Conservation (phyloP, 2,329 filamentous ascomycete species). For the Apiospora arundinis region DNA sequence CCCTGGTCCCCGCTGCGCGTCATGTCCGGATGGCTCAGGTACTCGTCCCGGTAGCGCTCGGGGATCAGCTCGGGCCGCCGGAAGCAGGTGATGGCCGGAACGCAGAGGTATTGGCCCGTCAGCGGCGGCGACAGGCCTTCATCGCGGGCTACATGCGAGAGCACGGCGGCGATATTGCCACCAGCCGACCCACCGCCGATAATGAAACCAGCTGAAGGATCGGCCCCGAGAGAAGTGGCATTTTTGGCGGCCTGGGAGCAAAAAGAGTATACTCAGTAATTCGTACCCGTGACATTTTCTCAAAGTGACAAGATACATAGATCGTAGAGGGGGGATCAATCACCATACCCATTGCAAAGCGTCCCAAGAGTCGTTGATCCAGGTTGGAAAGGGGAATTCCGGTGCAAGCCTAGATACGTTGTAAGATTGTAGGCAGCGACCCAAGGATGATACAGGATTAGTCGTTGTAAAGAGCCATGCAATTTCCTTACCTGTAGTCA, state of each 20-base stretch:
- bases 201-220: conserved; percentile 37
- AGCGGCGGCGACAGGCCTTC: conserved; percentile 48
- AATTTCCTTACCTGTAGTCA: conserved; percentile 42
- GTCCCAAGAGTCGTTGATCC: conserved; percentile 52
- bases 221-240: conserved; percentile 45
- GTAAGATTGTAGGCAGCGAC: not conserved
- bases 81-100: conserved; percentile 43
- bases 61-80: conserved; percentile 30
- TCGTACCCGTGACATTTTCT: not conserved
- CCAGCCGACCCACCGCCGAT: conserved; percentile 47
- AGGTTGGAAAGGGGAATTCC: conserved; percentile 51
- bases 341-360: conserved; percentile 48
- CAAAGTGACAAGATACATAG: not conserved
- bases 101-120: conserved; percentile 53
- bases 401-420: conserved; percentile 45
- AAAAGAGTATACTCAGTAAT: not conserved
- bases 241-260: conserved; percentile 41
- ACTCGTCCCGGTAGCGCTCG: conserved; percentile 34
- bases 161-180: conserved; percentile 46
- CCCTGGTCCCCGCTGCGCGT: conserved; percentile 27
- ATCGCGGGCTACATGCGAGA: conserved; percentile 48
- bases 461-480: not conserved
- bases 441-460: not conserved
- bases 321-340: not conserved
- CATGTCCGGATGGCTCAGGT: conserved; percentile 34